Percentiles rank a stretch among this genome's conserved stretches.
These are phyloP conservation scores for Carex cristatella DNA, from an alignment of 176 grass and related monocot species.

Conservation along the genomic window DNA sequence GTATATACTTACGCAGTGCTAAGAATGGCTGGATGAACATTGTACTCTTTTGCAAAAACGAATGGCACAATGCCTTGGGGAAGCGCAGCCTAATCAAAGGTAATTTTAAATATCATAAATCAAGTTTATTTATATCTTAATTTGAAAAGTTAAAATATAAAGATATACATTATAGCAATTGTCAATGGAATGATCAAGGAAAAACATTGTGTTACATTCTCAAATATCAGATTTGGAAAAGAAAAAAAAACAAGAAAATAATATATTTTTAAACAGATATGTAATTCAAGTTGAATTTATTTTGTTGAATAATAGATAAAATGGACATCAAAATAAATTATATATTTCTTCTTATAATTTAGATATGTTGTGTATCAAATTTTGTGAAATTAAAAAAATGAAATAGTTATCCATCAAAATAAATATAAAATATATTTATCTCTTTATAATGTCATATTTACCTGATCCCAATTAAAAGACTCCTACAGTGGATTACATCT, in stretches of 20 bases:
- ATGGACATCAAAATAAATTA: too few species aligned
- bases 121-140: not conserved
- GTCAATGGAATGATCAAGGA: not conserved
- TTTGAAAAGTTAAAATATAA: too few species aligned
- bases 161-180: not conserved
- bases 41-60: conserved; percentile 96
- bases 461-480: too few species aligned
- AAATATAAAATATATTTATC: too few species aligned
- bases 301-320: too few species aligned
- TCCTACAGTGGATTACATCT: too few species aligned
- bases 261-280: too few species aligned
- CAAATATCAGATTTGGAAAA: not conserved
- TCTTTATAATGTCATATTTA: too few species aligned
- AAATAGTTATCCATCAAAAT: too few species aligned
- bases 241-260: not conserved
- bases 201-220: not conserved
- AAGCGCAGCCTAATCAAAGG: conserved; percentile 64
- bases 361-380: not conserved
- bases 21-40: conserved; percentile 69
- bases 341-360: not conserved
- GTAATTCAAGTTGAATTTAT: too few species aligned
- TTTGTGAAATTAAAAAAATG: not conserved
- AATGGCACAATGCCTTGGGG: conserved; percentile 97
- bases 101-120: not conserved
- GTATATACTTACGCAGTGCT: conserved; percentile 69